phyloP scores from a whole-genome alignment of 2,329 filamentous ascomycete species.

The Aureobasidium musti region DNA sequence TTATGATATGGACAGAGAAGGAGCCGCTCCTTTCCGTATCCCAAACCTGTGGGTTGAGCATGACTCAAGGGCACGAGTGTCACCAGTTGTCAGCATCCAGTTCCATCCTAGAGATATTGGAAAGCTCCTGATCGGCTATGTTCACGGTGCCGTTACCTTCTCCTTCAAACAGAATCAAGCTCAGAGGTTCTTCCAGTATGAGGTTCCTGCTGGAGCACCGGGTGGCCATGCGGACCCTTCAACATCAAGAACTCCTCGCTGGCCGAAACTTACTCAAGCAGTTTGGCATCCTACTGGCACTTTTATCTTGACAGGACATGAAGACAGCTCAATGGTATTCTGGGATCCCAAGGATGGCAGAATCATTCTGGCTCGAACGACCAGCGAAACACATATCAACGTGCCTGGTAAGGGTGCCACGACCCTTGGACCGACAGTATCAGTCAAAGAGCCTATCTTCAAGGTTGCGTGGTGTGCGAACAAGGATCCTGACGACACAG shows the following conservation, averaged over 20 bases:
- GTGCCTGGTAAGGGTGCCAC: conserved; percentile 51
- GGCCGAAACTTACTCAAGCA: conserved; percentile 76
- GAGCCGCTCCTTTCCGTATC: conserved; percentile 74
- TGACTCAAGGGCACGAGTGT: conserved; percentile 65
- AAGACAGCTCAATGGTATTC: conserved; percentile 87
- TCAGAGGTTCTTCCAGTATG: conserved; percentile 78
- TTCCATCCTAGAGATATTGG: conserved; percentile 92
- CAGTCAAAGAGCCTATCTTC: conserved; percentile 71
- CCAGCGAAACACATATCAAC: conserved; percentile 73
- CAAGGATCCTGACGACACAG: conserved; percentile 89
- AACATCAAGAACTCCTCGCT: conserved; percentile 62
- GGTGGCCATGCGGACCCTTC: conserved; percentile 71
- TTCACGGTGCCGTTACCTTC: conserved; percentile 82
- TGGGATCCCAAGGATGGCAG: conserved; percentile 92
- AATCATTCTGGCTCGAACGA: conserved; percentile 77
- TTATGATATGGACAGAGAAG: conserved; percentile 87
- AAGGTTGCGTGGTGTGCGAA: conserved; percentile 93
- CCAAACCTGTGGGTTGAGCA: conserved; percentile 82
- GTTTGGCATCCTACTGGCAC: conserved; percentile 95
- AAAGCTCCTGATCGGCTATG: conserved; percentile 87
- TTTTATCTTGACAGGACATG: conserved; percentile 81
- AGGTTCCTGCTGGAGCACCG: conserved; percentile 75
- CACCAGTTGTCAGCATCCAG: conserved; percentile 72
- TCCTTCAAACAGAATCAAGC: conserved; percentile 90
- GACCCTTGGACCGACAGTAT: conserved; percentile 50